A percentile compares a stretch with the other conserved stretches of the same genome.
These are phyloP conservation scores for Conoideocrella luteorostrata DNA, from an alignment of 2,329 filamentous ascomycete species.

Conservation along the genomic window DNA sequence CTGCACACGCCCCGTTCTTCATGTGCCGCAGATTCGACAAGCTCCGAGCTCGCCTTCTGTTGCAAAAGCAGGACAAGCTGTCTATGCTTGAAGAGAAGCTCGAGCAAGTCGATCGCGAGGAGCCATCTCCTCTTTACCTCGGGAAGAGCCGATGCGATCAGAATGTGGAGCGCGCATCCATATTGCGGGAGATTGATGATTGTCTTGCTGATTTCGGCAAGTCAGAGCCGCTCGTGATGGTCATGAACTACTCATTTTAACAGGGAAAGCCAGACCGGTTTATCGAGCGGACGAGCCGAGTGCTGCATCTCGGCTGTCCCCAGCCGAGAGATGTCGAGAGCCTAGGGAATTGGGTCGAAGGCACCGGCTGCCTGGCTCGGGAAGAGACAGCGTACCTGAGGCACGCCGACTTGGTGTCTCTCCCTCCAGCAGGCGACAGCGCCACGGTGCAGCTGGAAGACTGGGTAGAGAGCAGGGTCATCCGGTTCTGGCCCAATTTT, in stretches of 20 bases:
- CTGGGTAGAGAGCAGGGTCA: not conserved
- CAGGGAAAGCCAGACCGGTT: not conserved
- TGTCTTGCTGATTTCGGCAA: conserved; percentile 1
- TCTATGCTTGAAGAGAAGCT: conserved; percentile 21
- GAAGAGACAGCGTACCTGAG: conserved; percentile 5
- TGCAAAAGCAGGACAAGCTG: conserved; percentile 25
- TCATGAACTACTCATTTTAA: not conserved
- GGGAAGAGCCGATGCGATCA: conserved; percentile 12
- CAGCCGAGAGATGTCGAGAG: not conserved
- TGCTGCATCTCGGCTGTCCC: not conserved
- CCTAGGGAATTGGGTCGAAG: conserved; percentile 4
- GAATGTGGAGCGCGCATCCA: conserved; percentile 5
- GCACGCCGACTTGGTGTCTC: not conserved
- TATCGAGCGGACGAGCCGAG: not conserved
- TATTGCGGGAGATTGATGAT: conserved; percentile 3
- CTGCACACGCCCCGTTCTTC: conserved; percentile 16
- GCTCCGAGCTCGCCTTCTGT: conserved; percentile 21
- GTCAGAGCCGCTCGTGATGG: not conserved
- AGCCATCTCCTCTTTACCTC: conserved; percentile 10
- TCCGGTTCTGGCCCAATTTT: not conserved
- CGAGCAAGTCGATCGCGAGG: conserved; percentile 18
- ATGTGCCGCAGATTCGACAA: conserved; percentile 21
- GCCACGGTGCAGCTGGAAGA: not conserved
- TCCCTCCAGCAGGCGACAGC: not conserved
- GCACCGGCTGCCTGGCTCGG: not conserved